Base-by-base conservation (phyloP, 2,329 filamentous ascomycete genomes). In the Nigrospora oryzae region DNA sequence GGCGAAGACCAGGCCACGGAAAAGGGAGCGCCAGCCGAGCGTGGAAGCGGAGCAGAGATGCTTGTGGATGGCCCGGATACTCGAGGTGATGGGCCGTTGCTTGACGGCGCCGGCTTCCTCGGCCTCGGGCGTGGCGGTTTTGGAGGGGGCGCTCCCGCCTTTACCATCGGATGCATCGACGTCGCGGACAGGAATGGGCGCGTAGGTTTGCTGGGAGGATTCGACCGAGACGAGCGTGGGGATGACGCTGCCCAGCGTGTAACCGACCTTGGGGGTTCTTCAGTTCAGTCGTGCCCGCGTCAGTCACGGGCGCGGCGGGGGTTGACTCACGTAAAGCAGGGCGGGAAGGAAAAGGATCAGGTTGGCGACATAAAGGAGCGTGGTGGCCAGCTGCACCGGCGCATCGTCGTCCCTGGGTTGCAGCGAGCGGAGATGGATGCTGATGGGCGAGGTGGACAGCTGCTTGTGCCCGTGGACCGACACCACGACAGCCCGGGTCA, bases 1-100 rank as follows among this genome's bases (percentile, higher is more conserved):
- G 55, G 84, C 56, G 51, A 79, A 56, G 44, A 62, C 62, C 34
- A 88, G 58, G 45, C 88, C 89, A 49, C 87, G 84, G 74, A 87
- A 84, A 56, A 77, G 71, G 47, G 84, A 75, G 48, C 68, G 68
- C 64, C 75, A 75, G 50, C 89, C 87, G 31, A 12, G 12, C 7
- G 39, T 11, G 49, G 75, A 81, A 51, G 79, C 67, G 40, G 77
- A 67, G 51, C 71, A 71, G 38, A 96, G 73, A 49, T 75, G 65
- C 35, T 70, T 68, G 59, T 69, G 63, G 46, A 69, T 74, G 54
- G 67, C 64, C 51, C 73, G 71, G 54, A 79, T 56, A 42, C 70
- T 77, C 19, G 71, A 66, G 15, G 73, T 78, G 53, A 76, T 61
- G 50, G 68, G 66, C 48, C 58, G 62, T 4, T 31, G 31, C 39